phyloP scores from a whole-genome alignment of 768 basidiomycete species.

The Clitopilus passeckerianus region DNA sequence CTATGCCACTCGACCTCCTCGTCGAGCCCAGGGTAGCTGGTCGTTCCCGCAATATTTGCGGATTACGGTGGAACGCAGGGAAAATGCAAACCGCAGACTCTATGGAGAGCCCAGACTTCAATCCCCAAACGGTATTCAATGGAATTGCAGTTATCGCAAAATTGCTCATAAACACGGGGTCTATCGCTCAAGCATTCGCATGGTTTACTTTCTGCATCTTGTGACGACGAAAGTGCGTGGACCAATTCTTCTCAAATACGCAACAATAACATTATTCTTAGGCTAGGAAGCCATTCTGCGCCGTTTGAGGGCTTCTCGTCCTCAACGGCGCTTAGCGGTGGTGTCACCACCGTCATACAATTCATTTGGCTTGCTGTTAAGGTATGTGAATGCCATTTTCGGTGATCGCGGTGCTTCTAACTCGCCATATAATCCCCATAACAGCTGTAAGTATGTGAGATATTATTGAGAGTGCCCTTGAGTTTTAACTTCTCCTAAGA shows the following conservation, averaged over 20 bases:
- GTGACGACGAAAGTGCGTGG: not conserved
- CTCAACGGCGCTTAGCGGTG: not conserved
- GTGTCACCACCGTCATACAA: not conserved
- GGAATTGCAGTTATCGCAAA: not conserved
- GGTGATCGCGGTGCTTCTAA: not conserved
- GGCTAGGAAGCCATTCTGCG: not conserved
- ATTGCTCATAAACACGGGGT: not conserved
- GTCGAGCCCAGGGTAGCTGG: not conserved
- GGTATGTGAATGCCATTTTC: not conserved
- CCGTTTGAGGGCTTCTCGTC: not conserved
- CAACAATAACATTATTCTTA: not conserved
- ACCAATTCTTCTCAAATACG: not conserved
- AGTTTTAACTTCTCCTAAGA: not conserved
- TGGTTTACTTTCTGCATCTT: no score
- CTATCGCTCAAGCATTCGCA: no score
- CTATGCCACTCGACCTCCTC: not conserved
- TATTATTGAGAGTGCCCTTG: not conserved
- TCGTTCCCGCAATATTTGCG: not conserved
- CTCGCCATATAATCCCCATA: not conserved
- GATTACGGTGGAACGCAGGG: not conserved
- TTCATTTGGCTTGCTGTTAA: not conserved
- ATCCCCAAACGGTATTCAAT: not conserved
- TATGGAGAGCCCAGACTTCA: no score
- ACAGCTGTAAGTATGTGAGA: not conserved
- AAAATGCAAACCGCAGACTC: no score